These are phyloP conservation scores for Colletotrichum eremochloae DNA, from an alignment of 2,329 filamentous ascomycete genomes.

Conservation along the genomic window DNA sequence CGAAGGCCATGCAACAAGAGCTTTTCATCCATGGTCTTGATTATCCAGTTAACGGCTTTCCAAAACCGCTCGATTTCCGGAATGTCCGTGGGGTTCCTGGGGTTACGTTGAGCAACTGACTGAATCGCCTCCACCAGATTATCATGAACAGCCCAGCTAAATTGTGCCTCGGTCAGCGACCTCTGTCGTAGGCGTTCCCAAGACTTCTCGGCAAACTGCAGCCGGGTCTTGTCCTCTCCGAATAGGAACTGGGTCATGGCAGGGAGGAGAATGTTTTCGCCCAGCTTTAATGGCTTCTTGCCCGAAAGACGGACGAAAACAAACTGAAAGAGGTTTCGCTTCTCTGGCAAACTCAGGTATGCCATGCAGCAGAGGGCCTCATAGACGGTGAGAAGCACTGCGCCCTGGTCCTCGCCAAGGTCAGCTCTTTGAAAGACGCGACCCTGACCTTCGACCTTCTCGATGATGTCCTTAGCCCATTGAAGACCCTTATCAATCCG, in stretches of 20 bases:
- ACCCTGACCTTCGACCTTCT: conserved; percentile 62
- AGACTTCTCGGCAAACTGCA: conserved; percentile 75
- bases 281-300: conserved; percentile 82
- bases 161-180: conserved; percentile 77
- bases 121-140: conserved; percentile 77
- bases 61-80: conserved; percentile 79
- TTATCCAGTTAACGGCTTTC: conserved; percentile 80
- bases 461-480: conserved; percentile 68
- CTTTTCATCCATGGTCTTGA: conserved; percentile 79
- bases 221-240: conserved; percentile 73
- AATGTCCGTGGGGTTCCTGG: conserved; percentile 59
- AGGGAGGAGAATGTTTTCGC: conserved; percentile 79
- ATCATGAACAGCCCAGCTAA: conserved; percentile 88
- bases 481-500: conserved; percentile 72
- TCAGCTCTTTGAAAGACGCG: conserved; percentile 61
- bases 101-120: conserved; percentile 63
- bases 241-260: conserved; percentile 90
- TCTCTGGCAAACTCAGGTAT: conserved; percentile 73
- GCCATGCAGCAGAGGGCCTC: conserved; percentile 88
- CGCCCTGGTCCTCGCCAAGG: conserved; percentile 62
- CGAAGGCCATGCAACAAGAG: conserved; percentile 84
- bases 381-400: conserved; percentile 84
- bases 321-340: conserved; percentile 76
- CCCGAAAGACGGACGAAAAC: conserved; percentile 86
- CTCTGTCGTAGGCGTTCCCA: conserved; percentile 76